A percentile compares a stretch with the other conserved stretches of the same genome.
Conservation (phyloP, 176 grass and related monocot genomes). For the Bothriochloa decipiens region DNA sequence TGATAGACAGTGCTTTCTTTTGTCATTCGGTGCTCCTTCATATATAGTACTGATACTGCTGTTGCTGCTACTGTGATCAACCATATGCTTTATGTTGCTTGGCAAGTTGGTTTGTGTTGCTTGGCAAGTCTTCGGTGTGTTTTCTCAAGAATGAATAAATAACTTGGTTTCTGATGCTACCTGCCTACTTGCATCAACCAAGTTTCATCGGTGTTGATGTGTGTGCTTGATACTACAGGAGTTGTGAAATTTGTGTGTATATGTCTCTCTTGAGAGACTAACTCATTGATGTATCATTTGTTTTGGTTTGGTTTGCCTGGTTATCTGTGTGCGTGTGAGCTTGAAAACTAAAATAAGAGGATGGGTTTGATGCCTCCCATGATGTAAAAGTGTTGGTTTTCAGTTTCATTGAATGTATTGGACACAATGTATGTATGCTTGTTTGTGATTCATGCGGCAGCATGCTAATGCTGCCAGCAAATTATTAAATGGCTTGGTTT, state of each 20-base stretch:
- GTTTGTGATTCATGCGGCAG: background rate
- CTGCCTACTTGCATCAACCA: too few relatives aligned
- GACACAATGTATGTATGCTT: background rate
- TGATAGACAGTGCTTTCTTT: too few relatives aligned
- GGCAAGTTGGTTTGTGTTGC: too few relatives aligned
- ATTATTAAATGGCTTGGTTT: background rate
- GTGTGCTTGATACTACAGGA: background rate
- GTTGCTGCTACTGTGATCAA: background rate
- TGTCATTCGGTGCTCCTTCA: too few relatives aligned
- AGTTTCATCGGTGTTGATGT: too few relatives aligned
- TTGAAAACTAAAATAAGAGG: slow-evolving; percentile 1
- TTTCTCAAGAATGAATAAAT: too few relatives aligned
- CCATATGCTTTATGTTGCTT: too few relatives aligned
- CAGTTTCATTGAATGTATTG: background rate
- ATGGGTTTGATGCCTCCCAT: background rate
- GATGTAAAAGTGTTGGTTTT: background rate
- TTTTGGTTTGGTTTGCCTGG: slow-evolving; percentile 2
- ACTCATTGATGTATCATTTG: background rate
- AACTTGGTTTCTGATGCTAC: too few relatives aligned
- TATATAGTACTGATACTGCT: too few relatives aligned
- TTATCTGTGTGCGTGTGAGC: background rate
- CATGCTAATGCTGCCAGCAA: background rate
- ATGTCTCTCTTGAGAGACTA: background rate
- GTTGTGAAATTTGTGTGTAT: background rate
- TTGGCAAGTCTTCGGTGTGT: too few relatives aligned